phyloP scores from a whole-genome alignment of 106 monocot species.

The Phalaenopsis aphrodite region DNA sequence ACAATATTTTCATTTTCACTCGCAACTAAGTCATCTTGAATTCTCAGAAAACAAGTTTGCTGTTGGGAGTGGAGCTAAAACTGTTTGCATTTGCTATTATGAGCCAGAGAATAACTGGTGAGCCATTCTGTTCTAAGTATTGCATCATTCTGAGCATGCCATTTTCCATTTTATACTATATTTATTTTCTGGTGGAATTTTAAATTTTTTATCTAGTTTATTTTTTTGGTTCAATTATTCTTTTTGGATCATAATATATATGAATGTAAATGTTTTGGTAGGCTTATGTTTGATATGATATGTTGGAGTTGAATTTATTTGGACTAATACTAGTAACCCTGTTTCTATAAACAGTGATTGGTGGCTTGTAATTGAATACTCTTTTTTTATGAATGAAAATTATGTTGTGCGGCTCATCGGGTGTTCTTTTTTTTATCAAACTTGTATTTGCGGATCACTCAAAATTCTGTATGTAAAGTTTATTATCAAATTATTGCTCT shows the following conservation, averaged over 20 bases:
- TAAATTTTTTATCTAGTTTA: neutral
- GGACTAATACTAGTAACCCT: no score
- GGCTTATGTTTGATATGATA: neutral
- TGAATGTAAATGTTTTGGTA: neutral
- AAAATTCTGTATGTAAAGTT: no score
- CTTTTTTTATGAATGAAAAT: no score
- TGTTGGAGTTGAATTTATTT: no score
- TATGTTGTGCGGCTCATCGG: no score
- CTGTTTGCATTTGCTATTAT: slow-evolving; percentile 96
- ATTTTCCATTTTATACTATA: neutral
- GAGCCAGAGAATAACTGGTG: slow-evolving; percentile 99
- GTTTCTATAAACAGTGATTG: no score
- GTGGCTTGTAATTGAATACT: no score
- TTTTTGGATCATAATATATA: neutral
- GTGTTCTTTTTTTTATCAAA: no score
- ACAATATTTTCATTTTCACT: neutral
- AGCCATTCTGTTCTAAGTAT: slow-evolving; percentile 3
- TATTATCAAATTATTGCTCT: no score
- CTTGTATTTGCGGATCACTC: no score
- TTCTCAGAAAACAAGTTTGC: slow-evolving; percentile 99
- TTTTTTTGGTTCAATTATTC: neutral
- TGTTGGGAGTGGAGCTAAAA: slow-evolving; percentile 97
- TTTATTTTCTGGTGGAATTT: neutral
- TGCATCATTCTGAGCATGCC: neutral
- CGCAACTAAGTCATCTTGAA: neutral